Evolutionary conservation across 2,329 filamentous ascomycete species (phyloP).

Genomic region (Pezicula carpinea): DNA sequence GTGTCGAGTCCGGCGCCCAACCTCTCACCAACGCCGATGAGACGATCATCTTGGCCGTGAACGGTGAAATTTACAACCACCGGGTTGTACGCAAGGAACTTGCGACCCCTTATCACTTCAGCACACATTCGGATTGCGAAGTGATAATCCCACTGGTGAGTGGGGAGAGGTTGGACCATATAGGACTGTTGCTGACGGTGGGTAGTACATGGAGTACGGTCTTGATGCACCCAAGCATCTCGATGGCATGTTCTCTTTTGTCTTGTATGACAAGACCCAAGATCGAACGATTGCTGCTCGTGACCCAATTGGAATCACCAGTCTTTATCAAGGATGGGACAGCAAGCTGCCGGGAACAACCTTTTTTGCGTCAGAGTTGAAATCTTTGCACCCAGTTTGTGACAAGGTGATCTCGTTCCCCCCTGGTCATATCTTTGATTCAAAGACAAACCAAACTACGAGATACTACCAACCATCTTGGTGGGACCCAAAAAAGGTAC

Average conservation of each 20-base stretch:
- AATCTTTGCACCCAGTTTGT: slow-evolving; percentile 88
- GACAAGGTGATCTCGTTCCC: slow-evolving; percentile 94
- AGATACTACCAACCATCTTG: slow-evolving; percentile 90
- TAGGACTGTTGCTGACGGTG: slow-evolving; percentile 6
- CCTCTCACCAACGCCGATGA: slow-evolving; percentile 90
- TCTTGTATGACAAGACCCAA: slow-evolving; percentile 92
- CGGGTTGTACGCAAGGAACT: slow-evolving; percentile 85
- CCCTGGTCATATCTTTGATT: slow-evolving; percentile 94
- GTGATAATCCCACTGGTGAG: slow-evolving; percentile 94
- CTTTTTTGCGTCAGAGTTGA: slow-evolving; percentile 96
- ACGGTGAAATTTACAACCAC: slow-evolving; percentile 99
- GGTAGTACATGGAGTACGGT: slow-evolving; percentile 84
- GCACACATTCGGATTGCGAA: slow-evolving; percentile 97
- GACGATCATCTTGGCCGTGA: slow-evolving; percentile 87
- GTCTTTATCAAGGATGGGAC: slow-evolving; percentile 92
- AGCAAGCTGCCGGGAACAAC: slow-evolving; percentile 77
- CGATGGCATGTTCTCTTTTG: slow-evolving; percentile 99
- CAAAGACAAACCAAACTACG: slow-evolving; percentile 76
- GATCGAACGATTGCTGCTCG: slow-evolving; percentile 90
- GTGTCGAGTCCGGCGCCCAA: slow-evolving; percentile 89
- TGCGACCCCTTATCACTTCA: slow-evolving; percentile 86
- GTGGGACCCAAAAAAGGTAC: slow-evolving; percentile 80
- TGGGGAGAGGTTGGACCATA: slow-evolving; percentile 10
- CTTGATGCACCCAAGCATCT: slow-evolving; percentile 88
- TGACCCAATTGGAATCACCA: slow-evolving; percentile 95